phyloP scores from a whole-genome alignment of 2,329 filamentous ascomycete species.

The Apiospora pterosperma region DNA sequence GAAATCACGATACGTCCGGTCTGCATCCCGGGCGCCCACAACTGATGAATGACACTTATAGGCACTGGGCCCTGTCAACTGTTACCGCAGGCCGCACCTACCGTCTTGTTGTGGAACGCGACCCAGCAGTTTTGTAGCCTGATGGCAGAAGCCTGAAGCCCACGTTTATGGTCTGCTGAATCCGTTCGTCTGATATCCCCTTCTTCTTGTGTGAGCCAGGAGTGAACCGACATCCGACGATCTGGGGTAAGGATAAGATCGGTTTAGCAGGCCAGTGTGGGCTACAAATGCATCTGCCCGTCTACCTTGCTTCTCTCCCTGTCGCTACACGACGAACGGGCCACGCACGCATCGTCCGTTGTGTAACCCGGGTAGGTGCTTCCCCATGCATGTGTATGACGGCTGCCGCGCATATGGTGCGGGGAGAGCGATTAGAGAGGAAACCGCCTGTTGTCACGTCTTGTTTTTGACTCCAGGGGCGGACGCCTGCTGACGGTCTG shows the following conservation, averaged over 20 bases:
- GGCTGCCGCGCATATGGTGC: not conserved
- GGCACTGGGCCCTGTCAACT: not conserved
- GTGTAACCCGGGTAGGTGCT: not conserved
- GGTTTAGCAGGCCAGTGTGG: not conserved
- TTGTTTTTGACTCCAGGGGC: not conserved
- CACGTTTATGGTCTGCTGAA: not conserved
- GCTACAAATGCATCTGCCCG: not conserved
- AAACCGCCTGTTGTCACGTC: not conserved
- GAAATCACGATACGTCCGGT: not conserved
- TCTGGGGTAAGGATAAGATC: not conserved
- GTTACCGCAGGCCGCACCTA: no score
- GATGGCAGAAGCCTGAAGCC: not conserved
- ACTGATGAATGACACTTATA: not conserved
- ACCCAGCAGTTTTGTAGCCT: no score
- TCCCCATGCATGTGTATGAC: not conserved
- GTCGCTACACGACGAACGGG: not conserved
- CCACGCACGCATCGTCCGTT: not conserved
- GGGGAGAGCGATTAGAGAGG: not conserved
- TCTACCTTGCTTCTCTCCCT: not conserved
- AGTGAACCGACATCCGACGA: not conserved
- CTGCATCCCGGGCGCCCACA: not conserved
- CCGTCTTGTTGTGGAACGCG: not conserved
- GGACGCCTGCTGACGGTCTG: no score
- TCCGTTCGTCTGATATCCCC: not conserved
- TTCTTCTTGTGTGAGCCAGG: not conserved